These are phyloP conservation scores for Mytilinidion resinicola DNA, from an alignment of 495 filamentous ascomycete genomes.

Conservation along the genomic window DNA sequence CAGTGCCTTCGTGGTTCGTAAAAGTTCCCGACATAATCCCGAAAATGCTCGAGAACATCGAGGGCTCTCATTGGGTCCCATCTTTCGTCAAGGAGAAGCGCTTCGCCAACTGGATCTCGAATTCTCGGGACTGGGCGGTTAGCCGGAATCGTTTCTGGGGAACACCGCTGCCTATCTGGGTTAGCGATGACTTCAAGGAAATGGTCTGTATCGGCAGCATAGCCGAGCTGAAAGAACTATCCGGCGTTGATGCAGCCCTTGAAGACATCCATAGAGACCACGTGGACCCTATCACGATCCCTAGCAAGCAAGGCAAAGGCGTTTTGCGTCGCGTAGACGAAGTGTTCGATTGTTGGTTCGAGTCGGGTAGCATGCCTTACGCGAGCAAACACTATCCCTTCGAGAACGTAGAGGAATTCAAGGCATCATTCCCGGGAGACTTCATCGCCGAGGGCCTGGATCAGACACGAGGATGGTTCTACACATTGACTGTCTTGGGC, in stretches of 20 bases:
- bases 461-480: constrained; percentile 96
- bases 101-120: constrained; percentile 80
- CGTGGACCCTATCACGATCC: constrained; percentile 94
- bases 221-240: constrained; percentile 77
- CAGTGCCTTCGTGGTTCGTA: constrained; percentile 94
- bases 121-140: constrained; percentile 97
- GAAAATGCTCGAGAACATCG: constrained; percentile 82
- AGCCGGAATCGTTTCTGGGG: constrained; percentile 97
- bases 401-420: constrained; percentile 79
- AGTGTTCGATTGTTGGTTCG: constrained; percentile 98
- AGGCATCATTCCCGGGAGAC: constrained; percentile 80
- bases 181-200: constrained; percentile 81
- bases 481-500: constrained; percentile 83
- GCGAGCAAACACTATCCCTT: constrained; percentile 92
- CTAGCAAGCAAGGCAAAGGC: constrained; percentile 84
- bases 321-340: constrained; percentile 73
- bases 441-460: constrained; percentile 97
- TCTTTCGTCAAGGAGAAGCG: constrained; percentile 85
- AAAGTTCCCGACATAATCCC: constrained; percentile 80
- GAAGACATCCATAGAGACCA: constrained; percentile 92
- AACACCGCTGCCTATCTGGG: constrained; percentile 90
- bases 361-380: constrained; percentile 95
- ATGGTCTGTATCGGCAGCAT: constrained; percentile 82
- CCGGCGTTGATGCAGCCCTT: constrained; percentile 77
- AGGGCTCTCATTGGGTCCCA: constrained; percentile 91